These are phyloP conservation scores for Macrocybe gigantea DNA, from an alignment of 768 basidiomycete species.

Conservation along the genomic window DNA sequence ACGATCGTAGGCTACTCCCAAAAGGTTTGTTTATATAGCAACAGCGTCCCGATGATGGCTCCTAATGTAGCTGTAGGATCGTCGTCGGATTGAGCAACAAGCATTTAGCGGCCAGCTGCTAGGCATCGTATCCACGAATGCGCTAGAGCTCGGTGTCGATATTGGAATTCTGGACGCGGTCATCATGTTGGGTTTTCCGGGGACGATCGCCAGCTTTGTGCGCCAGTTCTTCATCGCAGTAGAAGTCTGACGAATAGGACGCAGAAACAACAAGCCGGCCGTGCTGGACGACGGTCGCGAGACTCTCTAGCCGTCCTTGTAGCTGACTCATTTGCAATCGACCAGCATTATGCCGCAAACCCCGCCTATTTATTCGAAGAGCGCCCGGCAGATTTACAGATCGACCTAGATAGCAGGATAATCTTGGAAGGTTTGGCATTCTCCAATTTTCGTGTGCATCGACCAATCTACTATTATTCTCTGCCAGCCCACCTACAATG, in stretches of 20 bases:
- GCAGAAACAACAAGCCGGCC: conserved; percentile 84
- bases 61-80: conserved; percentile 43
- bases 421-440: conserved; percentile 54
- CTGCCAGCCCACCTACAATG: conserved; percentile 73
- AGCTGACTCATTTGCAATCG: conserved; percentile 62
- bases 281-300: conserved; percentile 76
- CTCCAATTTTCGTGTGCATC: neutral
- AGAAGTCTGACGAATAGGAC: neutral
- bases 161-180: conserved; percentile 87
- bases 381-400: conserved; percentile 52
- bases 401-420: conserved; percentile 71
- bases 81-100: conserved; percentile 77
- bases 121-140: conserved; percentile 87
- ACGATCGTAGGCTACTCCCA: conserved; percentile 58
- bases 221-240: conserved; percentile 12
- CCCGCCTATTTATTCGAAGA: conserved; percentile 67
- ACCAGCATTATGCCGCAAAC: conserved; percentile 66
- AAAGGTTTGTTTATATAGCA: conserved; percentile 34
- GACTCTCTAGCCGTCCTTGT: conserved; percentile 78
- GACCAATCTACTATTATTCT: too few species aligned
- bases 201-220: conserved; percentile 76
- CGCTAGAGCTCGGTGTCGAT: conserved; percentile 87
- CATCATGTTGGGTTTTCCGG: conserved; percentile 83
- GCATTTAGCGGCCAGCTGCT: conserved; percentile 82
- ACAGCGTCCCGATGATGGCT: neutral